Evolutionary conservation across 169 alveolate genomes (phyloP), one percentile per base, ranked within the genome.

Genomic region (Toxoplasma gondii): DNA sequence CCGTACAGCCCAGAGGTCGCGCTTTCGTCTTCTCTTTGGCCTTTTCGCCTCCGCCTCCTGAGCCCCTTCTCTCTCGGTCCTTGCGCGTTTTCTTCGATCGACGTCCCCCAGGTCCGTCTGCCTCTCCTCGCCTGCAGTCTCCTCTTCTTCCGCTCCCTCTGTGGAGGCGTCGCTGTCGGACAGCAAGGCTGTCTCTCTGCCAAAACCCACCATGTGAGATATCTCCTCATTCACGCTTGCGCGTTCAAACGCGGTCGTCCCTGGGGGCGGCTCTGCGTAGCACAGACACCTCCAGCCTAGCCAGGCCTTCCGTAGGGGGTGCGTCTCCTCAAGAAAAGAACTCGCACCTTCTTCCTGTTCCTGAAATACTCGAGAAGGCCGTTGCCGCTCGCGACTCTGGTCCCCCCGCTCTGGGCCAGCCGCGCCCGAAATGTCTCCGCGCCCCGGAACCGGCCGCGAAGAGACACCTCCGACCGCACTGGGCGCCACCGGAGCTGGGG

Each of bases 251-350:
- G 90, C 38, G 10, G 90, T 29, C 69, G 90, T 82, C 69, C 90
- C 90, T 31, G 90, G 90, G 36, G 90, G 90, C n/a, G 90, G 69
- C n/a, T 38, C 90, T 16, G 90, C 53, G 41, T 29, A 82, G 67
- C 90, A 82, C 38, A 82, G 67, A 17, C 54, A 43, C 9, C 67
- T 12, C 90, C 90, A 82, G 9, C 86, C 86, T n/a, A 78, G 39
- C 86, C 86, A 78, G 86, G 86, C 86, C n/a, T n/a, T 19, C 49
- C 45, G 86, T 1, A 78, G 86, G 7, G 86, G 86, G 45, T 78
- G 86, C 12, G 12, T 78, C 45, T 78, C 49, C 24, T 38, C n/a
- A n/a, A 17, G 44, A 10, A 19, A 9, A 12, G 86, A 1, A 1
- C 78, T 22, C 78, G 86, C 19, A 17, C 86, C n/a, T 9, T 78